These are phyloP conservation scores for Thecaphora thlaspeos DNA, from an alignment of 1,284 basidiomycete genomes.

Conservation along the genomic window DNA sequence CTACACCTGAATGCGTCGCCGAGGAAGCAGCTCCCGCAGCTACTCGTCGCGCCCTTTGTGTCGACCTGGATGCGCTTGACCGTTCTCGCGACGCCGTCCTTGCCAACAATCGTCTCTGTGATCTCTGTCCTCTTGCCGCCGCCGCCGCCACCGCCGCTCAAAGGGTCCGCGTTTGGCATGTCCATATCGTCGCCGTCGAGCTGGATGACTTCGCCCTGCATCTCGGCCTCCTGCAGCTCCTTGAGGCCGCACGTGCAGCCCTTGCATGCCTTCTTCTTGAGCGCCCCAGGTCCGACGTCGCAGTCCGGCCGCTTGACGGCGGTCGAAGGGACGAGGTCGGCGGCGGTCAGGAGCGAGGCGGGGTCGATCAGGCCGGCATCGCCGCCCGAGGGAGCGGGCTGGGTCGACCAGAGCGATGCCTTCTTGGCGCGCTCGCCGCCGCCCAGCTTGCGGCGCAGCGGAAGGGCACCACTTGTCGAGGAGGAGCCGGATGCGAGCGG, in stretches of 20 bases:
- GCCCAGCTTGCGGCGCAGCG: conserved; percentile 41
- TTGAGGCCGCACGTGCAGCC: conserved; percentile 56
- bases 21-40: conserved; percentile 95
- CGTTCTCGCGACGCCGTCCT: conserved; percentile 48
- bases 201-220: conserved; percentile 40
- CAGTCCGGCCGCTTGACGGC: conserved; percentile 52
- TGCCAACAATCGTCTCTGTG: conserved; percentile 47
- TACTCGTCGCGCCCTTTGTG: conserved; percentile 68
- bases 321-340: conserved; percentile 35
- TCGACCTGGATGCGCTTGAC: conserved; percentile 56
- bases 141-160: background rate
- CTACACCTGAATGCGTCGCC: conserved; percentile 97
- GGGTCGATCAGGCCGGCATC: conserved; percentile 41
- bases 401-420: conserved; percentile 48
- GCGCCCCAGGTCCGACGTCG: conserved; percentile 41
- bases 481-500: conserved; percentile 9
- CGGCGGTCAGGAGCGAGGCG: conserved; percentile 39
- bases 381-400: conserved; percentile 15
- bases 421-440: conserved; percentile 30
- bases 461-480: conserved; percentile 31
- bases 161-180: conserved; percentile 25
- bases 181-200: conserved; percentile 49
- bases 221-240: conserved; percentile 55
- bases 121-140: conserved; percentile 39
- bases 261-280: conserved; percentile 55